Conservation (phyloP, 1,284 basidiomycete genomes). For the Ustilago tritici region DNA sequence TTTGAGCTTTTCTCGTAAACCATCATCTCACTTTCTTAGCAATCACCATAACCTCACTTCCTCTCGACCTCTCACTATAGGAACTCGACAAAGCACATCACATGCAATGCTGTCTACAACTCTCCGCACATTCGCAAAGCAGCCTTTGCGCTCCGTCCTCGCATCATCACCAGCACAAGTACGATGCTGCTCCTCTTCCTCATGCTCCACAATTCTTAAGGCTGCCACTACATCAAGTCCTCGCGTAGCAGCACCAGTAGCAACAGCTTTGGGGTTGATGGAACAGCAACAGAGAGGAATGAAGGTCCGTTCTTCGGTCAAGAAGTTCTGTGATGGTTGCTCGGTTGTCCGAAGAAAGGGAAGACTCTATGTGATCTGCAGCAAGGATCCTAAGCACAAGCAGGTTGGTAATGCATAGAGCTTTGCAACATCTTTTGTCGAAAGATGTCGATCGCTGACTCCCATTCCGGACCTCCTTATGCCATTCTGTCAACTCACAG, state of each 20-base stretch:
- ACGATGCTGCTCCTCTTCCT: conserved; percentile 38
- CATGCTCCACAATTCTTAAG: conserved; percentile 21
- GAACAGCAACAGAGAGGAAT: conserved; percentile 76
- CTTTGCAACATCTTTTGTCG: neutral
- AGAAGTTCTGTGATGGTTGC: conserved; percentile 73
- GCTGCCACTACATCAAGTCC: conserved; percentile 7
- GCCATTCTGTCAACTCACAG: conserved; percentile 7
- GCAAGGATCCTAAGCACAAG: conserved; percentile 95
- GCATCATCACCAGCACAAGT: conserved; percentile 13
- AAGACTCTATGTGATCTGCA: conserved; percentile 91
- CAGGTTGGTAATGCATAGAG: conserved; percentile 77
- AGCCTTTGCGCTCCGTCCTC: conserved; percentile 21
- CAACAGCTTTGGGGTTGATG: conserved; percentile 10
- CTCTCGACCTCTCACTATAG: neutral
- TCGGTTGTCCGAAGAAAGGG: conserved; percentile 78
- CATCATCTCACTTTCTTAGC: conserved; percentile 17
- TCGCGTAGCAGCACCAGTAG: conserved; percentile 4
- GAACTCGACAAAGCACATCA: neutral
- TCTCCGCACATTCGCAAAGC: conserved; percentile 19
- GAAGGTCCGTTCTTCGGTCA: conserved; percentile 96
- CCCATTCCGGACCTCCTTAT: neutral
- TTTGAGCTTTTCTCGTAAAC: conserved; percentile 8
- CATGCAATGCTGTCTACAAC: conserved; percentile 21
- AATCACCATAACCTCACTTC: conserved; percentile 2
- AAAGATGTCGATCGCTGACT: neutral